Evolutionary conservation across 106 monocot genomes (phyloP), one percentile per base, ranked within the genome.

Genomic region (Dendrobium chrysotoxum): DNA sequence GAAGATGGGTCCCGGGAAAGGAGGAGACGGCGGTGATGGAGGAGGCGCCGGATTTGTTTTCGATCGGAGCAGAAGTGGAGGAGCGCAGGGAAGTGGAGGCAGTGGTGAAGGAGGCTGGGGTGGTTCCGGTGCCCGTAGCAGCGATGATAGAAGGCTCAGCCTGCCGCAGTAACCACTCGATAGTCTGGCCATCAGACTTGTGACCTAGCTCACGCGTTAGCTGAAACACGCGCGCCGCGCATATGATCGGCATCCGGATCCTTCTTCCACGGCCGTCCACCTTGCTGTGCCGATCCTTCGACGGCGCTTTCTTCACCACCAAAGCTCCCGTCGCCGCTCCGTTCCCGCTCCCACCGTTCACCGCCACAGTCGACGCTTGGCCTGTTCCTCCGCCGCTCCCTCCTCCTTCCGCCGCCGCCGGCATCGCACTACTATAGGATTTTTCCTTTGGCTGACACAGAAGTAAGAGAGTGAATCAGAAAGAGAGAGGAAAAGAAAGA

Each of bases 51-150:
- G 94, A 90, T 70, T 70, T 70, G 70, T 70, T 9, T 16, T 55
- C 91, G 90, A 75, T 92, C 91, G 21, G 88, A 87, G 76, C 91
- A 87, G 58, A 87, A 85, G 81, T 88, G 88, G 30, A 90, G 88
- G 76, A 76, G n/a, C 79, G 68, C 67, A 76, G 67, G 25, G 88
- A 82, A 45, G 72, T 50, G 61, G 85, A 42, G 20, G 47, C 46
- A 72, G 83, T 77, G 57, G 86, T 80, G 83, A 86, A 83, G 26
- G 80, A 80, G 35, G 86, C 80, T 10, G 86, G 86, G 10, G 86
- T 86, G 21, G 83, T 86, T 7, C 86, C 86, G 61, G 86, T 83
- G 7, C 86, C 86, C 13, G 86, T 86, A 55, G 86, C 83, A 21
- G 86, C 86, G 78, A 86, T 81, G 77, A 86, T 86, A 72, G 86